Conservation (phyloP, 2,329 filamentous ascomycete species). For the Calonectria multiphialidica region DNA sequence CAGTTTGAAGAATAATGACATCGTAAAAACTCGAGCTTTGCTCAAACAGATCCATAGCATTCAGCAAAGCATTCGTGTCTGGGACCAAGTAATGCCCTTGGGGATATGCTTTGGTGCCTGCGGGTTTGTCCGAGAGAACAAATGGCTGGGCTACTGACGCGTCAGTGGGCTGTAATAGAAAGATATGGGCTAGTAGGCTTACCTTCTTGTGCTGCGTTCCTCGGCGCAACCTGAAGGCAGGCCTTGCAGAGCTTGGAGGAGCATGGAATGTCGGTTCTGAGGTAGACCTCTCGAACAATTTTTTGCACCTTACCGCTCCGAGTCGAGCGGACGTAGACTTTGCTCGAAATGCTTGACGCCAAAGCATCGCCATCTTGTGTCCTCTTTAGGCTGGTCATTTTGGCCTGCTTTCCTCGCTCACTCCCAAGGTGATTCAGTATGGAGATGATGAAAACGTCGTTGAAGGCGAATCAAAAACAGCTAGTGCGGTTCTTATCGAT, state of each 20-base stretch:
- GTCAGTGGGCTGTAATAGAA: conserved; percentile 14
- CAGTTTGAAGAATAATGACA: conserved; percentile 95
- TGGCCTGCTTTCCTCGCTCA: conserved; percentile 28
- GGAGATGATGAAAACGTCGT: conserved; percentile 35
- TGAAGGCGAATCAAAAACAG: conserved; percentile 38
- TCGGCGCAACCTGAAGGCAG: conserved; percentile 81
- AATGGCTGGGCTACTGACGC: conserved; percentile 76
- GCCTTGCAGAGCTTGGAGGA: conserved; percentile 87
- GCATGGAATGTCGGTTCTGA: conserved; percentile 96
- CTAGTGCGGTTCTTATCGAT: conserved; percentile 49
- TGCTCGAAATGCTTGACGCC: conserved; percentile 87
- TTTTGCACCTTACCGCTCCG: conserved; percentile 98
- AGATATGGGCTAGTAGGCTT: conserved; percentile 39
- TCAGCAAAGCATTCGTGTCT: conserved; percentile 95
- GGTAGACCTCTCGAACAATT: conserved; percentile 95
- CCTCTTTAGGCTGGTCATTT: conserved; percentile 76
- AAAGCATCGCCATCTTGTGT: conserved; percentile 63
- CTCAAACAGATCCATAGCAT: conserved; percentile 97
- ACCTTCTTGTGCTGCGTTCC: conserved; percentile 85
- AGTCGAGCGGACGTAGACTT: conserved; percentile 94
- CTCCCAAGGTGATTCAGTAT: conserved; percentile 19
- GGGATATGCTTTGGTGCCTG: conserved; percentile 84
- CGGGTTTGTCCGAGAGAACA: conserved; percentile 89
- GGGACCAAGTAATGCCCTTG: conserved; percentile 94
- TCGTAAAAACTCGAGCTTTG: conserved; percentile 93